These are phyloP conservation scores for Geotrichum bryndzae DNA, from an alignment of 1,139 yeast species.

Conservation along the genomic window DNA sequence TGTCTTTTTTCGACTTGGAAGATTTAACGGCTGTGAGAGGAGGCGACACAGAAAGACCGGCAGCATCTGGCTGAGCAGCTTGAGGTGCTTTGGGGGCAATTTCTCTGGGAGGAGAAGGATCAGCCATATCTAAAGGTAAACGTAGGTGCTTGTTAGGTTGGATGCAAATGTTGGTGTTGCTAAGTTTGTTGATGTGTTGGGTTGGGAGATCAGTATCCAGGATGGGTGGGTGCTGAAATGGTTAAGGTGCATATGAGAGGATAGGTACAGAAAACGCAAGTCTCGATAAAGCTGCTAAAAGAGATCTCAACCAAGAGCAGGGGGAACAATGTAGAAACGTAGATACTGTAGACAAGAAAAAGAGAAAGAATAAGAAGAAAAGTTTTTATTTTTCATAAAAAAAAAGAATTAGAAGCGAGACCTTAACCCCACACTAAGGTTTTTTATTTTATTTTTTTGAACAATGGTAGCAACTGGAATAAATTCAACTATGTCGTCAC, in stretches of 20 bases:
- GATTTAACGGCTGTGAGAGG: not conserved
- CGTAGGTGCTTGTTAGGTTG: not conserved
- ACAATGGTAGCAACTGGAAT: no score
- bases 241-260: not conserved
- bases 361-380: not conserved
- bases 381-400: not conserved
- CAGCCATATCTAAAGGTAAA: not conserved
- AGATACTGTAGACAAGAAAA: not conserved
- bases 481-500: no score
- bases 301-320: not conserved
- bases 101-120: not conserved
- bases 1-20: not conserved
- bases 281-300: not conserved
- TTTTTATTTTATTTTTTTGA: not conserved
- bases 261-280: not conserved
- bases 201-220: not conserved
- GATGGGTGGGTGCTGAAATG: not conserved
- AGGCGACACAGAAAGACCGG: not conserved
- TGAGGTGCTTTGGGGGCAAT: not conserved
- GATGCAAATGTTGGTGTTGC: no score
- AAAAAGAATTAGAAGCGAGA: not conserved
- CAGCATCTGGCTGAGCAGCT: not conserved
- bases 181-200: not conserved
- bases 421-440: not conserved
- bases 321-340: not conserved